phyloP scores from a whole-genome alignment of 2,329 filamentous ascomycete species.

The Aspergillus piperis region DNA sequence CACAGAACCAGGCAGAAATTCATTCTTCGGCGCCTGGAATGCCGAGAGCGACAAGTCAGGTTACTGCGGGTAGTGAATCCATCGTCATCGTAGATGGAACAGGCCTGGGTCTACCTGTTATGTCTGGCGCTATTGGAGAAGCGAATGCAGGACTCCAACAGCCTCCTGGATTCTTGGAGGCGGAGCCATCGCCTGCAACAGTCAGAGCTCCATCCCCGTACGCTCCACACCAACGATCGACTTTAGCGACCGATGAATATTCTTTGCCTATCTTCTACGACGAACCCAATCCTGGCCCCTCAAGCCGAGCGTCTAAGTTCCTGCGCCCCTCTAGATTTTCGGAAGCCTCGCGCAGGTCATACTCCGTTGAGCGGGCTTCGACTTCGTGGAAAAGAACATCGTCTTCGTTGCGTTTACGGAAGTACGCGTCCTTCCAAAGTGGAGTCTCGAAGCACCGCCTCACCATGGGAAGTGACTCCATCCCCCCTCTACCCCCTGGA shows the following conservation, averaged over 20 bases:
- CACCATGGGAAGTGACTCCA: slow-evolving; percentile 28
- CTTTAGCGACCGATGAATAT: slow-evolving; percentile 28
- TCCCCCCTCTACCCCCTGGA: slow-evolving; percentile 19
- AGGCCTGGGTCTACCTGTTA: slow-evolving; percentile 40
- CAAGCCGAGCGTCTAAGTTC: slow-evolving; percentile 16
- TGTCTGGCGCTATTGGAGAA: slow-evolving; percentile 40
- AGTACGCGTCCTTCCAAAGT: slow-evolving; percentile 50
- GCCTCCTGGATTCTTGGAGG: slow-evolving; percentile 20
- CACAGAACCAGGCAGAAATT: neutral
- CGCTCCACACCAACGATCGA: slow-evolving; percentile 25
- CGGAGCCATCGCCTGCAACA: slow-evolving; percentile 13
- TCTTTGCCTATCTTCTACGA: slow-evolving; percentile 34
- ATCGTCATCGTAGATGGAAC: slow-evolving; percentile 82
- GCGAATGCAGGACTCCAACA: slow-evolving; percentile 14
- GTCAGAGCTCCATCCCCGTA: slow-evolving; percentile 21
- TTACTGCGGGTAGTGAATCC: slow-evolving; percentile 82
- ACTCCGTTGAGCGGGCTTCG: slow-evolving; percentile 29
- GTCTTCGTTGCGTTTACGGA: slow-evolving; percentile 41
- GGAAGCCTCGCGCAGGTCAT: slow-evolving; percentile 27
- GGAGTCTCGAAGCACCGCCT: slow-evolving; percentile 37
- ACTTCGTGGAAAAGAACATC: slow-evolving; percentile 30
- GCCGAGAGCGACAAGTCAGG: slow-evolving; percentile 51
- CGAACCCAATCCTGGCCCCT: slow-evolving; percentile 17
- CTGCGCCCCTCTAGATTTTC: slow-evolving; percentile 21
- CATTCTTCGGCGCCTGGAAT: slow-evolving; percentile 13